Conservation (phyloP, 306 rosid species). For the Psophocarpus tetragonolobus region DNA sequence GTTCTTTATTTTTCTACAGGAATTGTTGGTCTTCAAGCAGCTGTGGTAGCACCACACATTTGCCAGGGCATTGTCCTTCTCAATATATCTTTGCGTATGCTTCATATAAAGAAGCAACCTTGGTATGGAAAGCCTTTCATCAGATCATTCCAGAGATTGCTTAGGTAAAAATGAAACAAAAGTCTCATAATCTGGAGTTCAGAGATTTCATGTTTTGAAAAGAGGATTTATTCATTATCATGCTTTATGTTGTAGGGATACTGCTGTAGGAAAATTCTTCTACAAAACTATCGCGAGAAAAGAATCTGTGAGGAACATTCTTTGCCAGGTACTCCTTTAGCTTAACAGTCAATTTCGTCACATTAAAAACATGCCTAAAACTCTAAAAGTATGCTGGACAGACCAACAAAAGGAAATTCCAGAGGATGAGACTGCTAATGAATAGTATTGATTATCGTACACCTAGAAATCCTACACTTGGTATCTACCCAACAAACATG, state of each 20-base stretch:
- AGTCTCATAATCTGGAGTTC: conserved; percentile 28
- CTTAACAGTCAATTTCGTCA: not conserved
- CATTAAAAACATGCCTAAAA: conserved; percentile 17
- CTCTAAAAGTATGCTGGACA: not conserved
- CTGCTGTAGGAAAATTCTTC: conserved; percentile 71
- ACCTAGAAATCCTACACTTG: no score
- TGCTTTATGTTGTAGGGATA: conserved; percentile 64
- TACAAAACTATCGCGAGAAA: conserved; percentile 71
- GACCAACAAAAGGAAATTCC: conserved; percentile 14
- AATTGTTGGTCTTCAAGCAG: conserved; percentile 99
- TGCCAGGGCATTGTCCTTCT: conserved; percentile 80
- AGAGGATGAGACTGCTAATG: conserved; percentile 4
- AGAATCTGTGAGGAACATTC: conserved; percentile 77
- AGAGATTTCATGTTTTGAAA: conserved; percentile 19
- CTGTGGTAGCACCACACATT: conserved; percentile 60
- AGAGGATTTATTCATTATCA: conserved; percentile 24
- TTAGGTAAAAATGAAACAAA: conserved; percentile 54
- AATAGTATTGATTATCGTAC: no score
- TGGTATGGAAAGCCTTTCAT: conserved; percentile 87
- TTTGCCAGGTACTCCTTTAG: conserved; percentile 71
- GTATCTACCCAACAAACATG: no score
- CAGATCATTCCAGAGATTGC: conserved; percentile 80
- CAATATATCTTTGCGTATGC: conserved; percentile 89
- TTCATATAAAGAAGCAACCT: conserved; percentile 92
- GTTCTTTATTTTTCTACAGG: conserved; percentile 49